Evolutionary conservation across 345 rosid species (phyloP).

Genomic region (Lumnitzera littorea): DNA sequence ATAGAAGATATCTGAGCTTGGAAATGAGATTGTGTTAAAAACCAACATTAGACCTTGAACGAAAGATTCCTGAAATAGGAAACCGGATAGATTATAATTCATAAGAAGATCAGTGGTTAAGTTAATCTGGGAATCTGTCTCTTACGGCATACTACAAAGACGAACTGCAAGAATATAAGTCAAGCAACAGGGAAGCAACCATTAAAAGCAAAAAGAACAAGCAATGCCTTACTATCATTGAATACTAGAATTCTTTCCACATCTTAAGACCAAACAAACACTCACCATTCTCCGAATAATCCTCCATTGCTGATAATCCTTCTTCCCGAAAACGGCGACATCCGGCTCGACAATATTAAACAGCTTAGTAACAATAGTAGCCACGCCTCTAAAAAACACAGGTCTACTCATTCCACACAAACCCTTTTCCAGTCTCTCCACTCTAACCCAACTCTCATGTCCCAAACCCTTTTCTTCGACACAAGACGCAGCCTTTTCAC

Average conservation of each 20-base stretch:
- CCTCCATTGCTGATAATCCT: conserved; percentile 87
- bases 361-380: conserved; percentile 73
- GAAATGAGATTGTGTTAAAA: no score
- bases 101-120: no score
- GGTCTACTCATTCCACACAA: conserved; percentile 91
- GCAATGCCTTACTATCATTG: no score
- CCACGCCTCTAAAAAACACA: conserved; percentile 83
- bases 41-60: no score
- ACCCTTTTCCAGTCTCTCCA: conserved; percentile 77
- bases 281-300: conserved; percentile 63
- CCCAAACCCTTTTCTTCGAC: conserved; percentile 53
- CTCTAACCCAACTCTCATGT: conserved; percentile 92
- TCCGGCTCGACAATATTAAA: conserved; percentile 89
- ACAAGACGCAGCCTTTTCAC: conserved; percentile 37
- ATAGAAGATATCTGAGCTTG: no score
- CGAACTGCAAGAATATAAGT: no score
- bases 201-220: background rate
- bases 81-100: no score
- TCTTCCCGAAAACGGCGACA: conserved; percentile 70
- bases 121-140: no score
- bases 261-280: background rate
- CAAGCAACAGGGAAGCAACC: background rate
- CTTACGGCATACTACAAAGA: no score
- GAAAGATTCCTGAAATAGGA: no score
- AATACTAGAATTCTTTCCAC: background rate